These are phyloP conservation scores for Dendrocalamus latiflorus DNA, from an alignment of 202 grass and related monocot species.

Conservation along the genomic window DNA sequence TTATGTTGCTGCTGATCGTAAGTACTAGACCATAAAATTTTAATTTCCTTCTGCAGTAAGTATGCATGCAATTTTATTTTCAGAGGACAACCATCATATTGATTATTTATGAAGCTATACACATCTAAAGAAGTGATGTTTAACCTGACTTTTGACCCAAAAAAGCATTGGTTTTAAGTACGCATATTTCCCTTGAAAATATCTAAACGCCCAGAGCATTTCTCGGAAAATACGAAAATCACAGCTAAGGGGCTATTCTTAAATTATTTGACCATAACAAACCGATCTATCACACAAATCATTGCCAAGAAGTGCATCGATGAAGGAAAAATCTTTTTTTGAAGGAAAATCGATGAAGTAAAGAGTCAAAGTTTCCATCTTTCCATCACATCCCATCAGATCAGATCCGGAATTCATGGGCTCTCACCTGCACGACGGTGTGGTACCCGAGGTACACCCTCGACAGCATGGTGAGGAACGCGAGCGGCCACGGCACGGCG, in stretches of 20 bases:
- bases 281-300: background rate
- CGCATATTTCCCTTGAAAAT: background rate
- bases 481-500: constrained; percentile 58
- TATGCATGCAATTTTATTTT: background rate
- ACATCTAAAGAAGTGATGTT: background rate
- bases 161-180: background rate
- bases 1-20: background rate
- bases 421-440: constrained; percentile 69
- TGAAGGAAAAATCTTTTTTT: too few relatives aligned
- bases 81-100: background rate
- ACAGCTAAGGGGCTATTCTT: background rate
- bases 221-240: background rate
- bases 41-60: background rate
- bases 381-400: background rate
- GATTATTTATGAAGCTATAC: background rate
- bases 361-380: background rate
- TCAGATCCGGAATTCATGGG: constrained; percentile 19
- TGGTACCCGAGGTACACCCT: constrained; percentile 97
- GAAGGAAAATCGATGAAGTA: too few relatives aligned
- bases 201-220: background rate
- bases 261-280: background rate
- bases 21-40: background rate
- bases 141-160: too few relatives aligned
- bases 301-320: background rate
- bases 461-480: constrained; percentile 88